phyloP scores from a whole-genome alignment of 148 eudicot species.

The Vaccinium vitisidaea region DNA sequence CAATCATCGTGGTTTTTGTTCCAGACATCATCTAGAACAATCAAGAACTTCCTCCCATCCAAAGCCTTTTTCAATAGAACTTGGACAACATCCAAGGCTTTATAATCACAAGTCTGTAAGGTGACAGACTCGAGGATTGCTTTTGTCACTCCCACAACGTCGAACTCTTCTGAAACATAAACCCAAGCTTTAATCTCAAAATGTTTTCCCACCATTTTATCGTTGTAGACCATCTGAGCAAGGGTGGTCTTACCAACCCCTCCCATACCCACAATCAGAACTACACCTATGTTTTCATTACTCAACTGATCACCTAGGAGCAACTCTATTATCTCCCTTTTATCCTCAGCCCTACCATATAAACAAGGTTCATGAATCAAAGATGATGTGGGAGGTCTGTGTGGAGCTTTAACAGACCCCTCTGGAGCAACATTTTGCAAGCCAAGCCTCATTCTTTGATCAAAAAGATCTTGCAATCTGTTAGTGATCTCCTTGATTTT shows the following conservation, averaged over 20 bases:
- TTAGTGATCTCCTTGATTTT: no score
- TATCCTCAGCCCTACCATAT: background rate
- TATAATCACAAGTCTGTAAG: background rate
- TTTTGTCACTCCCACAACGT: slow-evolving; percentile 19
- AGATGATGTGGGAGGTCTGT: background rate
- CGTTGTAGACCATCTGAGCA: slow-evolving; percentile 23
- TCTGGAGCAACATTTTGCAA: no score
- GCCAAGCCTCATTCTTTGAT: no score
- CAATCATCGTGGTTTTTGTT: no score
- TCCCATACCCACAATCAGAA: slow-evolving; percentile 23
- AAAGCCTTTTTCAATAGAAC: no score
- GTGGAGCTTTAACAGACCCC: no score
- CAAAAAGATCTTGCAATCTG: no score
- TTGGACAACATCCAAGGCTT: background rate
- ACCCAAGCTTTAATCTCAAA: slow-evolving; percentile 27
- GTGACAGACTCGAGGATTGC: slow-evolving; percentile 15
- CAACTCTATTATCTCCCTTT: slow-evolving; percentile 4
- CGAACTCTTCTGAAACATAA: slow-evolving; percentile 25
- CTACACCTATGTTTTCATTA: background rate
- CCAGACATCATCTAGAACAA: no score
- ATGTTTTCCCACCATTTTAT: background rate
- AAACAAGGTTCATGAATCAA: background rate
- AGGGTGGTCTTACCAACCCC: slow-evolving; percentile 37
- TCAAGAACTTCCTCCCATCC: no score
- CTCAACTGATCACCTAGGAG: background rate